Conservation (phyloP, 1,284 basidiomycete species). For the Rhodofomes roseus region DNA sequence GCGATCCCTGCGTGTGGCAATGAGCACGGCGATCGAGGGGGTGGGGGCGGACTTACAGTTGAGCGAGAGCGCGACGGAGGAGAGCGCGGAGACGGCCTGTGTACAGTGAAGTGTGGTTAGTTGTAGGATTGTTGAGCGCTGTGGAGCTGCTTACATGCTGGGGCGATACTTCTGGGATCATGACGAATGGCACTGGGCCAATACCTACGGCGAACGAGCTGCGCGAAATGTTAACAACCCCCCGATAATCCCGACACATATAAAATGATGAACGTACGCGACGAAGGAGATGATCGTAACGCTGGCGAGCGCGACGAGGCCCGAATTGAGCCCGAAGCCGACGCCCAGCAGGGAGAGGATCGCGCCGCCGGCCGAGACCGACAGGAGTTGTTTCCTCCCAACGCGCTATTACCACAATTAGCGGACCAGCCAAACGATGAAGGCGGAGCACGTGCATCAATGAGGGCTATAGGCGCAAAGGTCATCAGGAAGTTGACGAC, state of each 20-base stretch:
- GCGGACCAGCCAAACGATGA: not conserved
- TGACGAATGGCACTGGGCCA: slow-evolving; percentile 91
- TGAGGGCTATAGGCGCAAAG: slow-evolving; percentile 79
- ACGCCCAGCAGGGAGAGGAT: slow-evolving; percentile 64
- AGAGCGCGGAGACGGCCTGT: slow-evolving; percentile 81
- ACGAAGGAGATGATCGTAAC: slow-evolving; percentile 82
- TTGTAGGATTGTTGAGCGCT: not conserved
- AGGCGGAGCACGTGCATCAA: slow-evolving; percentile 55
- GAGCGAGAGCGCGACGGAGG: slow-evolving; percentile 79
- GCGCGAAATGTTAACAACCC: not conserved
- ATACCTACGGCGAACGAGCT: slow-evolving; percentile 87
- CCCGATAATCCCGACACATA: not conserved
- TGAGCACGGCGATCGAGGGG: not conserved
- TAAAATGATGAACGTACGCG: slow-evolving; percentile 46
- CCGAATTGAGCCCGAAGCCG: slow-evolving; percentile 69
- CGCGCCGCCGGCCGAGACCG: slow-evolving; percentile 58
- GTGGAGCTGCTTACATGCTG: slow-evolving; percentile 47
- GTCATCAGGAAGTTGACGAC: slow-evolving; percentile 82
- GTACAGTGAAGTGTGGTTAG: slow-evolving; percentile 6
- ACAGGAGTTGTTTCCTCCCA: slow-evolving; percentile 59
- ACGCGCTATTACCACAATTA: slow-evolving; percentile 41
- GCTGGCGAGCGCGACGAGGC: slow-evolving; percentile 60
- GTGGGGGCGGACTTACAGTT: slow-evolving; percentile 59
- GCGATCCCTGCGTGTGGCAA: slow-evolving; percentile 56
- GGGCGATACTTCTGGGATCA: slow-evolving; percentile 91